Evolutionary conservation across 2,329 filamentous ascomycete genomes (phyloP), one percentile per base, ranked within the genome.

Genomic region (Ophiostoma himal-ulmi): DNA sequence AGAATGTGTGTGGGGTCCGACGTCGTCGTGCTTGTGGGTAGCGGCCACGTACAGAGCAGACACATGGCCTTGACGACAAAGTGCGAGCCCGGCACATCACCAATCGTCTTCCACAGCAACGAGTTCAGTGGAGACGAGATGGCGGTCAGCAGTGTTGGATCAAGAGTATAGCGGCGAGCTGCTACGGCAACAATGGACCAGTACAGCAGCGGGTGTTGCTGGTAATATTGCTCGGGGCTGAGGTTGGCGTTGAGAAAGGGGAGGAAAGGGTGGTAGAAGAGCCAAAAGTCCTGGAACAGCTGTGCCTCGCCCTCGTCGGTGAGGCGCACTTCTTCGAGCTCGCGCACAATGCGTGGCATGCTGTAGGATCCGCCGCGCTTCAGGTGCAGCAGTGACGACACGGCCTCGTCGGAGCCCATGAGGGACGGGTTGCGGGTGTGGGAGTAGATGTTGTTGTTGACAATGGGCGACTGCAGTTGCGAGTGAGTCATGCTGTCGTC

Each of bases 111-210:
- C 91, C 91, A 94, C 52, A 94, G 82, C 74, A 94, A 82, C 74
- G 89, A 84, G 14, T 89, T 91, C 74, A 94, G 80, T 36, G 88
- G 88, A 0, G 87, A 86, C 34, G 90, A 88, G 10, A 94, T 82
- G 70, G 88, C 86, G 65, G 85, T 87, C 69, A 94, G 83, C 41
- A 94, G 82, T 17, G 83, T 84, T 1, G 86, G 85, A 72, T 91
- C 89, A 0, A 83, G 80, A 60, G 83, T 82, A 76, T 89, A 93
- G 54, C 91, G 88, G 68, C 91, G 87, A 60, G 91, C 88, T 30
- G 91, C 91, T 70, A 93, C 89, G 48, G 90, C 86, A 65, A 94
- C 83, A 71, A 94, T 90, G 67, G 91, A 86, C 93, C 93, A 97
- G 79, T 96, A 96, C 1, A 97, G 85, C 17, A 97, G 83, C 4